A percentile compares a stretch with the other conserved stretches of the same genome.
phyloP scores from a whole-genome alignment of 768 basidiomycete species.

The Calocera viscosa region DNA sequence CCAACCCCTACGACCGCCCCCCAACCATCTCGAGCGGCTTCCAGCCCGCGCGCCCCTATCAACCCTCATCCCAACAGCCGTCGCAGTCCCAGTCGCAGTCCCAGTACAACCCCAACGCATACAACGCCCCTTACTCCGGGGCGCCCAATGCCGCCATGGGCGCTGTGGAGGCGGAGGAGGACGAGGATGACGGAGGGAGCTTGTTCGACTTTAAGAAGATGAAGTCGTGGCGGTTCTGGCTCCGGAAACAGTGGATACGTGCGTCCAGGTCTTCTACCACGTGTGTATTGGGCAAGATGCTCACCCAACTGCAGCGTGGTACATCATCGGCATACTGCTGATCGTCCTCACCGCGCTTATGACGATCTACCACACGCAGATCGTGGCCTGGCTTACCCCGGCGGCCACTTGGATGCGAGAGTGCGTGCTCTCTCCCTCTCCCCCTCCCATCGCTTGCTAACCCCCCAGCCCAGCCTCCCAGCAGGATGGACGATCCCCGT shows the following conservation, averaged over 20 bases:
- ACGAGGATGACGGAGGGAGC: background rate
- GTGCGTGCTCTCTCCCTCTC: conserved; percentile 29
- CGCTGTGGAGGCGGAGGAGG: background rate
- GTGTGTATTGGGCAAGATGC: too few species aligned
- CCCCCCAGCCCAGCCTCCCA: conserved; percentile 22
- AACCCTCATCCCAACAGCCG: too few species aligned
- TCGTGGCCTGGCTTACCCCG: conserved; percentile 57
- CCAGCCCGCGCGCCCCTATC: background rate
- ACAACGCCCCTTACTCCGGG: background rate
- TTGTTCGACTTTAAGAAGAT: conserved; percentile 17
- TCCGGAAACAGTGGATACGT: conserved; percentile 18
- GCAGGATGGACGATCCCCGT: conserved; percentile 69
- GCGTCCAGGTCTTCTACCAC: too few species aligned
- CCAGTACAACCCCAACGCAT: background rate
- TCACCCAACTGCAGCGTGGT: conserved; percentile 20
- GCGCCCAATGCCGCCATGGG: background rate
- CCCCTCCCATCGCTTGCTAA: conserved; percentile 8
- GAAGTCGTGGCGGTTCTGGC: conserved; percentile 16
- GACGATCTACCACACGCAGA: conserved; percentile 53
- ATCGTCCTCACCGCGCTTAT: conserved; percentile 42
- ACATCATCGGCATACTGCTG: conserved; percentile 35
- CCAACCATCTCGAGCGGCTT: background rate
- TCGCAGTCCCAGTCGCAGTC: background rate
- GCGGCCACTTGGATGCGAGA: conserved; percentile 50
- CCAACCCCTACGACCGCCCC: background rate